phyloP scores from a whole-genome alignment of 495 filamentous ascomycete species.

The Daldinia decipiens region DNA sequence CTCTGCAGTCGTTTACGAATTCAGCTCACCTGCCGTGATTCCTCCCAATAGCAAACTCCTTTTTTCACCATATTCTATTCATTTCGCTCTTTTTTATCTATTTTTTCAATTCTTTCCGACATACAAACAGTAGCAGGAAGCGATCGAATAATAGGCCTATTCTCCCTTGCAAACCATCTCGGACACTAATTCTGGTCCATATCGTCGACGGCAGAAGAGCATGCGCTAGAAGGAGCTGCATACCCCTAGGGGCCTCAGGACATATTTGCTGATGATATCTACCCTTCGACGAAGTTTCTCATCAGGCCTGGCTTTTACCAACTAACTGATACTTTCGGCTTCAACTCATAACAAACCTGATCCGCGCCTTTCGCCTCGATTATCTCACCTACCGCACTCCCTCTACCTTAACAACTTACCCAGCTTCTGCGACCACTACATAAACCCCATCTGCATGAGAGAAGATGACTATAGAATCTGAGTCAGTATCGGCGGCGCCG shows the following conservation, averaged over 20 bases:
- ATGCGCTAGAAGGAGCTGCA: conserved; percentile 35
- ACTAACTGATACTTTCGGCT: conserved; percentile 1
- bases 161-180: conserved; percentile 17
- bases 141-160: conserved; percentile 14
- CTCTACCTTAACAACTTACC: neutral
- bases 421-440: neutral
- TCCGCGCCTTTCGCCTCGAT: conserved; percentile 7
- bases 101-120: conserved; percentile 1
- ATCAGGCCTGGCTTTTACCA: conserved; percentile 5
- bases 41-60: neutral
- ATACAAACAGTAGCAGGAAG: neutral
- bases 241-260: conserved; percentile 24
- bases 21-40: neutral
- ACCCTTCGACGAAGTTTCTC: conserved; percentile 3
- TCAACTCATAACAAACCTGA: conserved; percentile 9
- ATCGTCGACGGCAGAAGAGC: conserved; percentile 19
- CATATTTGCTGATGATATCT: conserved; percentile 12
- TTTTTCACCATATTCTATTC: neutral
- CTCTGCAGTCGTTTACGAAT: neutral
- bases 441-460: neutral
- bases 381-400: neutral
- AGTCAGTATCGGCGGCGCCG: conserved; percentile 43
- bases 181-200: neutral
- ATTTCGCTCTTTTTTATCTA: conserved; percentile 6
- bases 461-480: conserved; percentile 53